Percentiles rank a stretch among this genome's conserved stretches.
phyloP scores from a whole-genome alignment of 2,329 filamentous ascomycete species.

The Pezicula carpinea region DNA sequence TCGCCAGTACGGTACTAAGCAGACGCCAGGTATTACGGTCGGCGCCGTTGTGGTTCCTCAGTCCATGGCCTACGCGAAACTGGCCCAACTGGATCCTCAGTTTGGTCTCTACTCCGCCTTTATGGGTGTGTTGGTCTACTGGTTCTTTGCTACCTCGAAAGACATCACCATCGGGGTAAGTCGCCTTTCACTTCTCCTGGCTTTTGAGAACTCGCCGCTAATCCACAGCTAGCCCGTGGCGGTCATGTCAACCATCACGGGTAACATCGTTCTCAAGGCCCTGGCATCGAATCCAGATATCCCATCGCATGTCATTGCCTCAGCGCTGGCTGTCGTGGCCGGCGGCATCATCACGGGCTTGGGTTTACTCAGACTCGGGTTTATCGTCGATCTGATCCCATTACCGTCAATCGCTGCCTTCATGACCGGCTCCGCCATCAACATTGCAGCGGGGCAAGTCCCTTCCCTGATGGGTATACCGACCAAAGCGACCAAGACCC shows the following conservation, averaged over 20 bases:
- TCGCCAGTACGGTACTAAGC: too few species aligned
- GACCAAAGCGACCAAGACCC: constrained; percentile 27
- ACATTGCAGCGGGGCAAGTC: constrained; percentile 80
- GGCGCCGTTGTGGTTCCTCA: constrained; percentile 85
- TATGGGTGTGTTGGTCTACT: constrained; percentile 91
- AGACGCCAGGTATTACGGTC: constrained; percentile 56
- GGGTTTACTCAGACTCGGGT: constrained; percentile 75
- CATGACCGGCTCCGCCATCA: constrained; percentile 94
- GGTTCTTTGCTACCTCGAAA: constrained; percentile 97
- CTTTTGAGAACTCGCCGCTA: constrained; percentile 8
- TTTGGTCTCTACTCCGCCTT: constrained; percentile 94
- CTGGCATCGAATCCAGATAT: constrained; percentile 51
- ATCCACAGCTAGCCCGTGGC: constrained; percentile 67
- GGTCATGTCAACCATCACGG: constrained; percentile 88
- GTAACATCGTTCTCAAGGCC: constrained; percentile 70
- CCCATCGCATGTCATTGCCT: constrained; percentile 65
- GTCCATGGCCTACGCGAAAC: constrained; percentile 87
- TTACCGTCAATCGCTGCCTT: constrained; percentile 88
- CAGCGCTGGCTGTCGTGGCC: constrained; percentile 70
- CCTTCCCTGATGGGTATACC: constrained; percentile 76
- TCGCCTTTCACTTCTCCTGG: constrained; percentile 20
- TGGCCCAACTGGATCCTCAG: constrained; percentile 75
- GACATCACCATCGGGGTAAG: constrained; percentile 93
- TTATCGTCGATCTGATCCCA: constrained; percentile 91
- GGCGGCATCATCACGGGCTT: constrained; percentile 75